Evolutionary conservation across 1,284 basidiomycete species (phyloP).

Genomic region (Tremellales sp.): DNA sequence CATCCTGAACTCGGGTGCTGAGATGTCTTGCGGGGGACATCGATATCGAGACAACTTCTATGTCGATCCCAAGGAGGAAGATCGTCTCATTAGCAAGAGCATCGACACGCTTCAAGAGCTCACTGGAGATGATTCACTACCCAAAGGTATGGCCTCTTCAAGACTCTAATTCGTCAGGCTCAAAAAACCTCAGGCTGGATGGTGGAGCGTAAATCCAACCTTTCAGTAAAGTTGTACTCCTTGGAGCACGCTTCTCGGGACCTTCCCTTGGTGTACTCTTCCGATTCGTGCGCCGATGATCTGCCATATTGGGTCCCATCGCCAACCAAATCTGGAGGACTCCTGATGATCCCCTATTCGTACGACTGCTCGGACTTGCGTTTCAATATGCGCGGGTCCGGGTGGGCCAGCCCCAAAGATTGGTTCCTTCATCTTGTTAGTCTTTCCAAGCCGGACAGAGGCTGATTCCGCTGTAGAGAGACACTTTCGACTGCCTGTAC

Average conservation of each 20-base stretch:
- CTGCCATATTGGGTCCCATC: conserved; percentile 46
- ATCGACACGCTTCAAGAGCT: conserved; percentile 36
- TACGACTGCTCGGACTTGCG: conserved; percentile 21
- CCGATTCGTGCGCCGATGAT: conserved; percentile 40
- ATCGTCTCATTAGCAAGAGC: conserved; percentile 28
- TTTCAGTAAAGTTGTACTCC: conserved; percentile 24
- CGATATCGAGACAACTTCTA: conserved; percentile 44
- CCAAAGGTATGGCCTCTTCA: conserved; percentile 14
- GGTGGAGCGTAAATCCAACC: conserved; percentile 20
- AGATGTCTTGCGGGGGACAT: conserved; percentile 22
- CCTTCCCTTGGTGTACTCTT: conserved; percentile 19
- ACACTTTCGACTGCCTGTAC: conserved; percentile 23
- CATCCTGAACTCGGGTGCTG: conserved; percentile 17
- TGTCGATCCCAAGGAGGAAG: conserved; percentile 38
- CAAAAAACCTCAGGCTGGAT: conserved; percentile 19
- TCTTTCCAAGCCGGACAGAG: neutral
- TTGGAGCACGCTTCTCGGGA: conserved; percentile 9
- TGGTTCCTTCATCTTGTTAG: conserved; percentile 16
- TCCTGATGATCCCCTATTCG: conserved; percentile 40
- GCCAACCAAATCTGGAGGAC: conserved; percentile 12
- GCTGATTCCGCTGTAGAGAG: conserved; percentile 8
- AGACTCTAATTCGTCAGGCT: neutral
- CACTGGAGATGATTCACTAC: conserved; percentile 27
- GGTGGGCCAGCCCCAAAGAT: conserved; percentile 22
- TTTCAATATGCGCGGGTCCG: conserved; percentile 19